Evolutionary conservation across 495 filamentous ascomycete species (phyloP).

Genomic region (Terfezia claveryi): DNA sequence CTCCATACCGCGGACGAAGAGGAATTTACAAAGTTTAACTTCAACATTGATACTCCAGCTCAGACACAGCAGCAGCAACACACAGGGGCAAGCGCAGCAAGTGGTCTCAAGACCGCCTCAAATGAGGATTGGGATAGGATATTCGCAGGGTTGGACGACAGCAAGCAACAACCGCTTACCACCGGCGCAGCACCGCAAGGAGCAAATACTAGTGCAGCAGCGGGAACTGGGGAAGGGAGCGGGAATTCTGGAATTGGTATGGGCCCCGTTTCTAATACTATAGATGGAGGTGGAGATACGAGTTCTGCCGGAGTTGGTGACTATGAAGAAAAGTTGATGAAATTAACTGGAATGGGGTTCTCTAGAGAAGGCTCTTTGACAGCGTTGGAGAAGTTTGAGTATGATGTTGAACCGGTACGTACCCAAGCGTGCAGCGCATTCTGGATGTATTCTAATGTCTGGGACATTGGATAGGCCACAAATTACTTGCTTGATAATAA

Average conservation of each 20-base stretch:
- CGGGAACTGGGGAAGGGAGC: slow-evolving; percentile 8
- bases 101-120: slow-evolving; percentile 19
- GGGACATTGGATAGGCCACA: not conserved
- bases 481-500: not conserved
- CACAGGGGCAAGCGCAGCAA: slow-evolving; percentile 9
- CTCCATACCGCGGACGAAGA: slow-evolving; percentile 27
- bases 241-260: not conserved
- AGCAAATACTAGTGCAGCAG: slow-evolving; percentile 8
- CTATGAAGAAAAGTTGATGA: slow-evolving; percentile 80
- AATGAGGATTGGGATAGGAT: slow-evolving; percentile 89
- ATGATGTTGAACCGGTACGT: slow-evolving; percentile 82
- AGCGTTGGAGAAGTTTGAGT: slow-evolving; percentile 84
- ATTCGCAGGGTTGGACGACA: slow-evolving; percentile 51
- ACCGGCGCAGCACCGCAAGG: slow-evolving; percentile 11
- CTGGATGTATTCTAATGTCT: not conserved
- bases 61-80: not conserved
- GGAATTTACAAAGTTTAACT: slow-evolving; percentile 24
- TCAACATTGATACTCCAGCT: slow-evolving; percentile 14
- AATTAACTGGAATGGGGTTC: slow-evolving; percentile 82
- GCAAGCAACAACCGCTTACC: slow-evolving; percentile 21
- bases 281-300: slow-evolving; percentile 39
- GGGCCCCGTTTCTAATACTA: slow-evolving; percentile 6
- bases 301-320: slow-evolving; percentile 40
- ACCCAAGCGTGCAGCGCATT: not conserved
- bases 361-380: slow-evolving; percentile 50